Percentiles rank a stretch among this genome's conserved stretches.
phyloP scores from a whole-genome alignment of 106 monocot species.

The Hemerocallis citrina region DNA sequence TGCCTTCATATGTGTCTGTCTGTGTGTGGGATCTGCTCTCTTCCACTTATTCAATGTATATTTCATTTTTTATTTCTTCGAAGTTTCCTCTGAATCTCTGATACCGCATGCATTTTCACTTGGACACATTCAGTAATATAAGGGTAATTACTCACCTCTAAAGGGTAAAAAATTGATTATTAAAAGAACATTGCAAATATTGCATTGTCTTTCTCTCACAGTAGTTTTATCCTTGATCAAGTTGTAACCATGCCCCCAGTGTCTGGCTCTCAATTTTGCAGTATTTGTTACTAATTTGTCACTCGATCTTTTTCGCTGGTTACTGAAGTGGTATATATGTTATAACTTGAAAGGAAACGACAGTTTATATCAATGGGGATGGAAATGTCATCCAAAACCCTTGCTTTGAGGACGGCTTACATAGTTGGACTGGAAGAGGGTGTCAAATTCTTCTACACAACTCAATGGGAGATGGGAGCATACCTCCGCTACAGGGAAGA shows the following conservation, averaged over 20 bases:
- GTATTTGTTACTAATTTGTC: no score
- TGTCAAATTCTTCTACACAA: constrained; percentile 54
- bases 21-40: neutral
- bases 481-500: constrained; percentile 39
- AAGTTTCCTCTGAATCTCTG: neutral
- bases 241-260: no score
- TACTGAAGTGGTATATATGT: neutral
- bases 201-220: neutral
- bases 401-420: constrained; percentile 53
- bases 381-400: constrained; percentile 55
- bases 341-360: no score
- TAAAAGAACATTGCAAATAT: neutral
- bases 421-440: constrained; percentile 71
- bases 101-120: neutral
- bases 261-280: no score
- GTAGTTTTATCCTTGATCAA: neutral
- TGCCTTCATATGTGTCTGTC: neutral
- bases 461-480: constrained; percentile 29
- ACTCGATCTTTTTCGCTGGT: neutral
- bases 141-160: neutral
- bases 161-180: neutral
- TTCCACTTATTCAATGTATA: neutral
- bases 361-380: no score
- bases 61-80: neutral
- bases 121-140: neutral